Evolutionary conservation across 345 rosid genomes (phyloP).

Genomic region (Brassica nigra): DNA sequence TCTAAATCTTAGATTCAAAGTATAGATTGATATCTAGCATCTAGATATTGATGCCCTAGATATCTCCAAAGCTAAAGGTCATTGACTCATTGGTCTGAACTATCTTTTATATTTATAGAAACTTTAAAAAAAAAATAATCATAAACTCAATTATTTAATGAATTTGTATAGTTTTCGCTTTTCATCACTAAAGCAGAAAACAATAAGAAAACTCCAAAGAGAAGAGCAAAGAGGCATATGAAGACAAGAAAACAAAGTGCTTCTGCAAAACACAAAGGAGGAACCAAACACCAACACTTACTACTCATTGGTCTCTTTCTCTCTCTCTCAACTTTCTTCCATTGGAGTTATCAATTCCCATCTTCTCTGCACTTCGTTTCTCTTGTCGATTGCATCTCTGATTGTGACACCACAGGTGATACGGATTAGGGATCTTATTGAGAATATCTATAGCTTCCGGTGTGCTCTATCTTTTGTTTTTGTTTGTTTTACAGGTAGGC

Average conservation of each 20-base stretch:
- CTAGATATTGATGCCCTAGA: conserved; percentile 16
- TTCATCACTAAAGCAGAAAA: background rate
- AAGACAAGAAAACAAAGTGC: conserved; percentile 20
- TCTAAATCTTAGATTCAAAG: background rate
- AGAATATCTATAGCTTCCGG: conserved; percentile 1
- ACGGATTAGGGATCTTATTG: background rate
- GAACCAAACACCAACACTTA: conserved; percentile 14
- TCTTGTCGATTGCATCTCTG: conserved; percentile 3
- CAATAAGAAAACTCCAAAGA: background rate
- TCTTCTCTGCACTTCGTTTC: conserved; percentile 12
- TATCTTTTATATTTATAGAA: background rate
- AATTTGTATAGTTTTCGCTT: background rate
- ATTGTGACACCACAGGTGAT: background rate
- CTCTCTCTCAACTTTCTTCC: background rate
- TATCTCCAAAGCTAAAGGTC: conserved; percentile 11
- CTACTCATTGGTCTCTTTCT: background rate
- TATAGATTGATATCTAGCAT: conserved; percentile 3
- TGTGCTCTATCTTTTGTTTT: background rate
- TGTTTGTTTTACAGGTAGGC: background rate
- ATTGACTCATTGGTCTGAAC: conserved; percentile 17
- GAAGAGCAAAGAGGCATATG: conserved; percentile 3
- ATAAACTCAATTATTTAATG: background rate
- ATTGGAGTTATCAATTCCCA: conserved; percentile 32
- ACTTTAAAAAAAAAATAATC: background rate
- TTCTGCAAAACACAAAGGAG: conserved; percentile 1